phyloP scores from a whole-genome alignment of 208 protist genomes.

The Trypanosoma platydactyli region DNA sequence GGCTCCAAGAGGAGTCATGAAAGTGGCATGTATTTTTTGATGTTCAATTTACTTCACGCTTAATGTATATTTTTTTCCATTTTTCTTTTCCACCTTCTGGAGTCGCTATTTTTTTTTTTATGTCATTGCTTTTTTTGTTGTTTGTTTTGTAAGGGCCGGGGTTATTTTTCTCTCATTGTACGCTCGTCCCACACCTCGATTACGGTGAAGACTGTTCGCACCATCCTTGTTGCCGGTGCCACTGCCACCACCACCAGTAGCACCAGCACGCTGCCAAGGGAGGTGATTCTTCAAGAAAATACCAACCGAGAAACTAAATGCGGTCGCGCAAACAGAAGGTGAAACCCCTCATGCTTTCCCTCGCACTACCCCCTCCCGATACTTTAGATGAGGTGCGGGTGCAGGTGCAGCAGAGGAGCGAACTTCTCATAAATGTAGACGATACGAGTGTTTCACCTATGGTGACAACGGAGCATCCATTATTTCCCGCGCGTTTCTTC shows the following conservation, averaged over 20 bases:
- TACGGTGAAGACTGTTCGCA: no score
- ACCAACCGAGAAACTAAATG: conserved; percentile 29
- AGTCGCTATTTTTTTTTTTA: conserved; percentile 16
- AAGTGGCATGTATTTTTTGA: neutral
- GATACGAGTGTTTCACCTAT: conserved; percentile 76
- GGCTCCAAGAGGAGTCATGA: neutral
- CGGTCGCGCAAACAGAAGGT: conserved; percentile 37
- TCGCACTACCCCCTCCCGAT: conserved; percentile 56
- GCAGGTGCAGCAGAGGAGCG: conserved; percentile 63
- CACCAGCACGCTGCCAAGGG: no score
- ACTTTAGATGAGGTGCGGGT: conserved; percentile 56
- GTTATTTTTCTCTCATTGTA: no score
- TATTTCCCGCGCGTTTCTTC: conserved; percentile 65
- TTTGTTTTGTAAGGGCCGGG: conserved; percentile 19
- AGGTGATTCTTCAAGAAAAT: no score
- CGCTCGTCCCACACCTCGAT: no score
- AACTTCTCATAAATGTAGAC: conserved; percentile 79
- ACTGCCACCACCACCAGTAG: no score
- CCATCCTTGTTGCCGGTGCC: no score
- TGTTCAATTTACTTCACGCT: conserved; percentile 3
- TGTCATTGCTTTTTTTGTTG: conserved; percentile 9
- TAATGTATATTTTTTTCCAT: conserved; percentile 12
- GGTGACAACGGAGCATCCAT: conserved; percentile 44
- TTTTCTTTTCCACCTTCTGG: conserved; percentile 17
- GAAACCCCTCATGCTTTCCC: conserved; percentile 40